phyloP scores from a whole-genome alignment of 257 asterid genomes.

The Orobanche coerulescens region DNA sequence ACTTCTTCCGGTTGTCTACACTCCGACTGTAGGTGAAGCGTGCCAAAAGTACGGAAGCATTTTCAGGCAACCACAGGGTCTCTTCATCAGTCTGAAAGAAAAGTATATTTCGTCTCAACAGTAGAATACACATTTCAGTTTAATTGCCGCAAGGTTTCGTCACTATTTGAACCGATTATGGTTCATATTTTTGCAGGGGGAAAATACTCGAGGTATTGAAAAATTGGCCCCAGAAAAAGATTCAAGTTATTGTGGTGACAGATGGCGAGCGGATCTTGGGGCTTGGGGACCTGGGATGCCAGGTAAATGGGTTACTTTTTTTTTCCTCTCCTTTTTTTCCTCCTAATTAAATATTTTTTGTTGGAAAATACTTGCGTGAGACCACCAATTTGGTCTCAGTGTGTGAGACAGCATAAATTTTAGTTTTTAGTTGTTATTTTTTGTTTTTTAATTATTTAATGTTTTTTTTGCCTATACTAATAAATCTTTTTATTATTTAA shows the following conservation, averaged over 20 bases:
- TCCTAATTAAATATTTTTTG: neutral
- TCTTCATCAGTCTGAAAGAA: slow-evolving; percentile 59
- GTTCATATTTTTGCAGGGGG: slow-evolving; percentile 39
- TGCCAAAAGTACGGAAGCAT: slow-evolving; percentile 76
- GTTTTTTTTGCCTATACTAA: neutral
- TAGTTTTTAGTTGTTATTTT: too few species aligned
- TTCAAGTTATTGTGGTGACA: slow-evolving; percentile 66
- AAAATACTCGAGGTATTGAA: slow-evolving; percentile 59
- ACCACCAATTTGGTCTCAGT: too few species aligned
- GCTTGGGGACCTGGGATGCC: slow-evolving; percentile 75
- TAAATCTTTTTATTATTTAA: slow-evolving; percentile 11
- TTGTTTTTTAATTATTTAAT: too few species aligned
- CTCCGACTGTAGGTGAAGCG: slow-evolving; percentile 78
- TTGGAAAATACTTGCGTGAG: too few species aligned
- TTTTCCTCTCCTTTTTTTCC: neutral
- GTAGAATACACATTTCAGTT: neutral
- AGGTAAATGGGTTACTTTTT: slow-evolving; percentile 28
- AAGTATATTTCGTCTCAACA: slow-evolving; percentile 32
- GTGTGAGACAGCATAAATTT: too few species aligned
- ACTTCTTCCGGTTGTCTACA: slow-evolving; percentile 62
- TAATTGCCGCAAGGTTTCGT: slow-evolving; percentile 4
- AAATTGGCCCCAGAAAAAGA: slow-evolving; percentile 64
- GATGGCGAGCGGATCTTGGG: slow-evolving; percentile 74
- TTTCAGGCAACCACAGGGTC: slow-evolving; percentile 69
- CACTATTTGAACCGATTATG: slow-evolving; percentile 17